Evolutionary conservation across 2,329 filamentous ascomycete species (phyloP), one percentile per base, ranked within the genome.

Genomic region (Ophiostoma piceae): DNA sequence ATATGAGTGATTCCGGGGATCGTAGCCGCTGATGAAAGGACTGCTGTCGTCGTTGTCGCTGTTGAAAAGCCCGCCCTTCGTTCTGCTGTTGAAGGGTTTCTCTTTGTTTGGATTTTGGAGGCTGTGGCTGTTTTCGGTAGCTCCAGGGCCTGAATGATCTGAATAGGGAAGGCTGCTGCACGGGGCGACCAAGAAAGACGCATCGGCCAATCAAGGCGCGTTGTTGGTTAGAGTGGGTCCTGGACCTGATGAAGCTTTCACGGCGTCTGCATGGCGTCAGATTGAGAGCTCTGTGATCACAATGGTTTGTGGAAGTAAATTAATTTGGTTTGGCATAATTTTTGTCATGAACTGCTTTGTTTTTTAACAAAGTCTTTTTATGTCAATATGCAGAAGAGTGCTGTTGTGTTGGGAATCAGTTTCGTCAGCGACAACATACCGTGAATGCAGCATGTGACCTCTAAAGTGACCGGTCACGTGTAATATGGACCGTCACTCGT

Each of bases 121-220:
- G 62, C 62, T 39, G 64, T 67, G 68, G 67, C 71, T 73, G 68
- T 69, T 73, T 73, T 69, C 67, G 43, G 70, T 65, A 73, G 70
- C 70, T 70, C 37, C 26, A 43, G 67, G 51, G 9, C 22, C 32
- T 54, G 65, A 35, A 66, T 41, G 51, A 12, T 7, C 32, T 41
- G 65, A 35, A 66, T 41, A 67, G 22, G 57, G 62, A 32, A 66
- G 67, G 62, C 69, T 68, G 66, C 69, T 69, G 41, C 39, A 66
- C 67, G 47, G 62, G 66, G 67, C 39, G 69, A 69, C 69, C 64
- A 64, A 16, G 11, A 26, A 64, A 64, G 14, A 19, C 47, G 26
- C 6, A 65, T 43, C 22, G 60, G 54, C 72, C 72, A 73, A 73
- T 72, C 11, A 57, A 22, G 69, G 69, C 72, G 72, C 70, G 72